phyloP scores from a whole-genome alignment of 441 rosid genomes.

The Mallotus repandus region DNA sequence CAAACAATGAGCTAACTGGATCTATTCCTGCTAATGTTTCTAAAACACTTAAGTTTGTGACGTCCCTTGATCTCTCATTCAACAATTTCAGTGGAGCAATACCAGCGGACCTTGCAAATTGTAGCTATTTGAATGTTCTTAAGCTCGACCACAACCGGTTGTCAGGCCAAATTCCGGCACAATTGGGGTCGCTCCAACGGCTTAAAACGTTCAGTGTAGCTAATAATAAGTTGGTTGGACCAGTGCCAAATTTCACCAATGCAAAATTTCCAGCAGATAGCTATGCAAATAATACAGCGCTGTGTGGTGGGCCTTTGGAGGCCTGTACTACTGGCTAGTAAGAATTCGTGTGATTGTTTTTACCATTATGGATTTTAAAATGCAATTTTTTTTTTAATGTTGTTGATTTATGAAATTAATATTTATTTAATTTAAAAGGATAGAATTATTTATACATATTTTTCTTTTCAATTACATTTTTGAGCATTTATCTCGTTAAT shows the following conservation, averaged over 20 bases:
- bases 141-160: constrained; percentile 38
- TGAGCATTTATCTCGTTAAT: too few relatives aligned
- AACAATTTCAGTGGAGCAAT: too few relatives aligned
- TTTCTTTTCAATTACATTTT: too few relatives aligned
- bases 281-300: constrained; percentile 24
- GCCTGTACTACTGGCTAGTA: not conserved
- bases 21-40: constrained; percentile 32
- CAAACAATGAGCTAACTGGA: constrained; percentile 35
- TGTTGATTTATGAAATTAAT: too few relatives aligned
- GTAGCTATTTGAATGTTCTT: constrained; percentile 34
- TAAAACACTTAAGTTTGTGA: rapidly evolving
- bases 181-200: constrained; percentile 24
- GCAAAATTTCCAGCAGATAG: not conserved
- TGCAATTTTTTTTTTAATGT: too few relatives aligned
- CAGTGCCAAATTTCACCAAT: constrained; percentile 16
- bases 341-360: too few relatives aligned
- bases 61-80: too few relatives aligned
- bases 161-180: constrained; percentile 34
- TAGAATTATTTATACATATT: too few relatives aligned
- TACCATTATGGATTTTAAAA: too few relatives aligned
- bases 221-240: constrained; percentile 35
- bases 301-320: constrained; percentile 22
- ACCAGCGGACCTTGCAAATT: constrained; percentile 25
- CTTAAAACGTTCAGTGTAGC: constrained; percentile 33
- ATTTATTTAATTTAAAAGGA: too few relatives aligned